Percentiles rank a stretch among this genome's conserved stretches.
Evolutionary conservation across 2,329 filamentous ascomycete species (phyloP).

Genomic region (Dactylellina haptotyla): DNA sequence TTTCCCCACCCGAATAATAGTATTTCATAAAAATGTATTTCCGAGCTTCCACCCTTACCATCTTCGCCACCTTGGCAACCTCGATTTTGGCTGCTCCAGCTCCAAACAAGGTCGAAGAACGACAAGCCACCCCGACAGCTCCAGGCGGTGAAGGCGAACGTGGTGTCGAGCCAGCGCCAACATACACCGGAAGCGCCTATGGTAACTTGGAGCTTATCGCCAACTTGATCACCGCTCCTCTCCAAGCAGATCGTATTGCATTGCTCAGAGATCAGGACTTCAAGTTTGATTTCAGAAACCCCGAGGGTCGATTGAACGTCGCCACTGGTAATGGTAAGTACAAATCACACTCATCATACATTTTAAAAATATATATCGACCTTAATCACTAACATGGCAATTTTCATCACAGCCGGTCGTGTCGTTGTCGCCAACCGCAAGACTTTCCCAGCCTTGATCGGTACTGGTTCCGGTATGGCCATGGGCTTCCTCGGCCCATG

Average conservation of each 20-base stretch:
- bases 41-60: slow-evolving; percentile 35
- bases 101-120: slow-evolving; percentile 33
- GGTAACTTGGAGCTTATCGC: slow-evolving; percentile 46
- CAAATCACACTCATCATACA: slow-evolving; percentile 54
- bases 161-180: slow-evolving; percentile 27
- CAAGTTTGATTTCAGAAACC: slow-evolving; percentile 65
- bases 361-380: slow-evolving; percentile 56
- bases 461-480: slow-evolving; percentile 66
- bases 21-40: slow-evolving; percentile 35
- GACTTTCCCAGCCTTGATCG: slow-evolving; percentile 69
- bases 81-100: slow-evolving; percentile 46
- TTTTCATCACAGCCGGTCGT: slow-evolving; percentile 62
- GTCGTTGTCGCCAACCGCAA: slow-evolving; percentile 68
- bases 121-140: slow-evolving; percentile 33
- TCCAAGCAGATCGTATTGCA: slow-evolving; percentile 43
- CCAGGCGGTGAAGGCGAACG: slow-evolving; percentile 6
- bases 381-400: slow-evolving; percentile 59
- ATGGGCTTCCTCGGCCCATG: slow-evolving; percentile 65
- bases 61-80: slow-evolving; percentile 41
- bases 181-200: slow-evolving; percentile 45
- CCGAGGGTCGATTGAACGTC: slow-evolving; percentile 24
- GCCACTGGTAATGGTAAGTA: slow-evolving; percentile 54
- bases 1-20: not conserved
- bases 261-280: slow-evolving; percentile 63
- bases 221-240: slow-evolving; percentile 37